These are phyloP conservation scores for Colletotrichum gloeosporioides DNA, from an alignment of 2,329 filamentous ascomycete genomes.

Conservation along the genomic window DNA sequence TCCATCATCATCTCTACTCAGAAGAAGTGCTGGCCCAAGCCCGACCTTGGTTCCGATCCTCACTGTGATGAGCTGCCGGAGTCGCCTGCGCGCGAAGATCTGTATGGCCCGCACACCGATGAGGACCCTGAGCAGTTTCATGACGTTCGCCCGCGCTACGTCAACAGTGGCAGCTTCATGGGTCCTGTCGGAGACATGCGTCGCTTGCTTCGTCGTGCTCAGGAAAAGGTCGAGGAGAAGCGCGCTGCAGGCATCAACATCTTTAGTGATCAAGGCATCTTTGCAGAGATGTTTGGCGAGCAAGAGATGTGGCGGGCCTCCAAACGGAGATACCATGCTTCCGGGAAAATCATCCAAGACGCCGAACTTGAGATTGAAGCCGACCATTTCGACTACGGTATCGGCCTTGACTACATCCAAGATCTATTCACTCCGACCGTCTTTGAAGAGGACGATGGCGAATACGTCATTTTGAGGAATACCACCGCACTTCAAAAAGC, in stretches of 20 bases:
- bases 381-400: conserved; percentile 27
- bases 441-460: conserved; percentile 30
- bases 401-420: conserved; percentile 33
- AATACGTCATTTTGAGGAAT: conserved; percentile 27
- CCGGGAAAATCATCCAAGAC: not conserved
- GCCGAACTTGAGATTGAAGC: not conserved
- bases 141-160: conserved; percentile 30
- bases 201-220: conserved; percentile 24
- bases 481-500: conserved; percentile 16
- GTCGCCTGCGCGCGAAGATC: conserved; percentile 24
- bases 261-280: conserved; percentile 34
- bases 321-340: not conserved
- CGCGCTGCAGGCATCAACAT: conserved; percentile 18
- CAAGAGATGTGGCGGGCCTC: conserved; percentile 24
- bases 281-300: conserved; percentile 35
- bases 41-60: conserved; percentile 21
- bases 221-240: conserved; percentile 29
- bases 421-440: conserved; percentile 34
- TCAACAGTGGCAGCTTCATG: conserved; percentile 36
- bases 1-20: conserved; percentile 27
- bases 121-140: conserved; percentile 17
- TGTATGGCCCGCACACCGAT: conserved; percentile 28
- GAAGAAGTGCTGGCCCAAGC: conserved; percentile 28
- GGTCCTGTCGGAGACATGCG: conserved; percentile 32
- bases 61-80: conserved; percentile 29